Evolutionary conservation across 352 stramenopile genomes (phyloP).

Genomic region (Pythium rishiriense): DNA sequence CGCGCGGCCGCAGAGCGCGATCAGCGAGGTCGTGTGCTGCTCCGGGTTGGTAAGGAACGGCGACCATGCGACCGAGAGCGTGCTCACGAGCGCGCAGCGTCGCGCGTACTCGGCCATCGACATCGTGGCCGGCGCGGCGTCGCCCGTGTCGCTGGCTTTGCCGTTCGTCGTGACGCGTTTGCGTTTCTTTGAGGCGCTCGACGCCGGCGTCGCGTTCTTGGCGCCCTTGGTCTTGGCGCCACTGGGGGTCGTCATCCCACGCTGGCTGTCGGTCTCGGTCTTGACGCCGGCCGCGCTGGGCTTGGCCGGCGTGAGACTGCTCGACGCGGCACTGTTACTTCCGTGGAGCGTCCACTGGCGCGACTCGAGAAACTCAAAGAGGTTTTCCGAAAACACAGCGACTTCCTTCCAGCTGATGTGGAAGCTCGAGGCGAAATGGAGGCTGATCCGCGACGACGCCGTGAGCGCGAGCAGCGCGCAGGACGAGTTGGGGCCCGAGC

Average conservation of each 20-base stretch:
- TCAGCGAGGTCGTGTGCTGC: conserved; percentile 54
- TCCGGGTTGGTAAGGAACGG: conserved; percentile 50
- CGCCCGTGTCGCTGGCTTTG: neutral
- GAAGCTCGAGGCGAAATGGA: conserved; percentile 80
- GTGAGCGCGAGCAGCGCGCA: conserved; percentile 72
- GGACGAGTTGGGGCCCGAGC: conserved; percentile 66
- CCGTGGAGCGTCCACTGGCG: conserved; percentile 35
- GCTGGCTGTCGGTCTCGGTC: neutral
- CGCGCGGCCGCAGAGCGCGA: conserved; percentile 63
- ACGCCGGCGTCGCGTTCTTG: conserved; percentile 13
- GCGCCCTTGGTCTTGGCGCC: conserved; percentile 11
- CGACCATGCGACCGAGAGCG: conserved; percentile 72
- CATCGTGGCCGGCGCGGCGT: conserved; percentile 22
- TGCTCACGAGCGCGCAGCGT: conserved; percentile 57
- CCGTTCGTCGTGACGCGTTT: neutral
- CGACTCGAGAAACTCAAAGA: conserved; percentile 62
- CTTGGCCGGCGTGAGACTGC: conserved; percentile 13
- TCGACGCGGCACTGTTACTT: neutral
- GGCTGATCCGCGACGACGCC: conserved; percentile 52
- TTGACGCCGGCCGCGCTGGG: neutral
- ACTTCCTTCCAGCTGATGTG: conserved; percentile 77
- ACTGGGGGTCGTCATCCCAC: conserved; percentile 3
- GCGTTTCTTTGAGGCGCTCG: conserved; percentile 24
- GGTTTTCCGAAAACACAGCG: conserved; percentile 66
- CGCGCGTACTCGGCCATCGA: conserved; percentile 63